Percentiles rank a stretch among this genome's conserved stretches.
phyloP scores from a whole-genome alignment of 345 rosid genomes.

The Brassica juncea region DNA sequence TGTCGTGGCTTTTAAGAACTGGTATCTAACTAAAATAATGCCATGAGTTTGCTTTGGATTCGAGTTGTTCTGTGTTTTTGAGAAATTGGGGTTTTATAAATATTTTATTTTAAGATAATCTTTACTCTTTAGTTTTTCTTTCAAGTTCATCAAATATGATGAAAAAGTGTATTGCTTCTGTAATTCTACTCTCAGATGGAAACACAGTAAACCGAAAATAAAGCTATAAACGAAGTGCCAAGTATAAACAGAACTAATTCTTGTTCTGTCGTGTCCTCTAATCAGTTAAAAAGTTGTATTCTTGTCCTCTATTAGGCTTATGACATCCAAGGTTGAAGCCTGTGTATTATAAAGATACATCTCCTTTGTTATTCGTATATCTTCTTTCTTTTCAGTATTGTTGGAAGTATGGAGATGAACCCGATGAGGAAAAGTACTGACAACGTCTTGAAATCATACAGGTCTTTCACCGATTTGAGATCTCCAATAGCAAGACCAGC shows the following conservation, averaged over 20 bases:
- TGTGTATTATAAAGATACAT: neutral
- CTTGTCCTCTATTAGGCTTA: conserved; percentile 19
- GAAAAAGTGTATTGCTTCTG: neutral
- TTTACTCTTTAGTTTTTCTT: neutral
- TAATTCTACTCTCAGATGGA: neutral
- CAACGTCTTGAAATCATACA: conserved; percentile 77
- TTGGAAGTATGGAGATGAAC: conserved; percentile 61
- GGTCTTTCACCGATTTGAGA: conserved; percentile 76
- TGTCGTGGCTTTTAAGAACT: conserved; percentile 1
- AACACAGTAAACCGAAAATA: neutral
- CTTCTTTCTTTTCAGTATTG: conserved; percentile 73
- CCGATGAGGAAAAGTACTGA: conserved; percentile 79
- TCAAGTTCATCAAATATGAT: neutral
- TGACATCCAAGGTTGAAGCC: conserved; percentile 10
- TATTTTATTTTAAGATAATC: neutral
- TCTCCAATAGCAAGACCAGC: conserved; percentile 89
- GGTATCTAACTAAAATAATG: conserved; percentile 29
- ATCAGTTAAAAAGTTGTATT: conserved; percentile 11
- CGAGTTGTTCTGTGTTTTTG: conserved; percentile 10
- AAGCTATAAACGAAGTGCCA: conserved; percentile 5
- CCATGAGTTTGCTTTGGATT: conserved; percentile 1
- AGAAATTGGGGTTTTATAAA: neutral
- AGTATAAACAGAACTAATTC: neutral
- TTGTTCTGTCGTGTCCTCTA: conserved; percentile 10
- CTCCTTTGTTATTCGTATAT: conserved; percentile 49